Conservation (phyloP, 441 rosid species). For the Adansonia grandidieri region DNA sequence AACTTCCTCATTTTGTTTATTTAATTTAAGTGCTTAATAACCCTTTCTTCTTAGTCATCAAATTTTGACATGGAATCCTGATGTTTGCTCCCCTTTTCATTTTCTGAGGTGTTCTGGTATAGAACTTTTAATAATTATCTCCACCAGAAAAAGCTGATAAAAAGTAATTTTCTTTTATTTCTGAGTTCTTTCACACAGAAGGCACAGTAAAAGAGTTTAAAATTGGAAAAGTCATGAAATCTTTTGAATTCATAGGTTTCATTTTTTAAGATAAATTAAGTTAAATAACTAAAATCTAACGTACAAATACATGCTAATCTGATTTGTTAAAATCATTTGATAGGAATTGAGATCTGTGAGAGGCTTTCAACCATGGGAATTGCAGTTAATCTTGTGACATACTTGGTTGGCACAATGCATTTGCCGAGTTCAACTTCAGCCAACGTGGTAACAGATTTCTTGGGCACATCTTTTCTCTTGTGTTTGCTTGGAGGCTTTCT, state of each 20-base stretch:
- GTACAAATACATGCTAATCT: not conserved
- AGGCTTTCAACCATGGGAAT: constrained; percentile 53
- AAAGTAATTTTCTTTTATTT: not conserved
- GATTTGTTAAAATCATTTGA: constrained; percentile 3
- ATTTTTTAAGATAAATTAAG: not conserved
- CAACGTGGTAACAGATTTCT: constrained; percentile 45
- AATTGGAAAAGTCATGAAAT: not conserved
- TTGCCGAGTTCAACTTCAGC: constrained; percentile 51
- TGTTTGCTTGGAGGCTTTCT: constrained; percentile 53
- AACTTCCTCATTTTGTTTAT: not conserved
- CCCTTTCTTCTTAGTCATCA: not conserved
- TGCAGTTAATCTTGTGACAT: constrained; percentile 58
- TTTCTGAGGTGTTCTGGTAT: not conserved
- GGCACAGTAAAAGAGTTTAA: not conserved
- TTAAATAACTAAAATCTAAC: too few species aligned
- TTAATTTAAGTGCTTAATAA: not conserved
- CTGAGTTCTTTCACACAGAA: too few species aligned
- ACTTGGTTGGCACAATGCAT: constrained; percentile 49
- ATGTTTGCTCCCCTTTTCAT: not conserved
- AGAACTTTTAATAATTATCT: not conserved
- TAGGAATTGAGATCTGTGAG: constrained; percentile 52
- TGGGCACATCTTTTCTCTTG: constrained; percentile 47
- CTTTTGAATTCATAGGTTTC: not conserved
- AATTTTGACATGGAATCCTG: not conserved
- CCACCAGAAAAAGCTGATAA: not conserved